phyloP scores from a whole-genome alignment of 495 filamentous ascomycete species.

The Elaphomyces granulatus region DNA sequence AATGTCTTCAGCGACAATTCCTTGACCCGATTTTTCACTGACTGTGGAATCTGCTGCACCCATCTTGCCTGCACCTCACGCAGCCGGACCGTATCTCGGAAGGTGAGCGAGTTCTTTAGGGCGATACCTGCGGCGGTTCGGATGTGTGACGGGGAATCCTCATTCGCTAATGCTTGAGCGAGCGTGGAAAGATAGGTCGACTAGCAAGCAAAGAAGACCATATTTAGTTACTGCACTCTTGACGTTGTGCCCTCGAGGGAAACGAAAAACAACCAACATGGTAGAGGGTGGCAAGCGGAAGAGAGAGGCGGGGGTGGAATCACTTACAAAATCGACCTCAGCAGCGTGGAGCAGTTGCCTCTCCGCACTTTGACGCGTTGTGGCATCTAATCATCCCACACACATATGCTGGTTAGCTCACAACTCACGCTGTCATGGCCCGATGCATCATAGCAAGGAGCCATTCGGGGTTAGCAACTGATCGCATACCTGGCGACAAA shows the following conservation, averaged over 20 bases:
- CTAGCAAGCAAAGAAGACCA: slow-evolving; percentile 38
- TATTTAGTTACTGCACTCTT: too few species aligned
- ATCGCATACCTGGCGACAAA: slow-evolving; percentile 64
- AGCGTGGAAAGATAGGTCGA: slow-evolving; percentile 81
- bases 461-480: slow-evolving; percentile 6
- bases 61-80: slow-evolving; percentile 83
- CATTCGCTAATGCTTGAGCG: slow-evolving; percentile 85
- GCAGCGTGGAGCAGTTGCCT: slow-evolving; percentile 86
- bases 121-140: slow-evolving; percentile 89
- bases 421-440: too few species aligned
- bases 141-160: slow-evolving; percentile 64
- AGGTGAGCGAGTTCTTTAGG: slow-evolving; percentile 90
- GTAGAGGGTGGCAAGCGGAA: too few species aligned
- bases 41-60: slow-evolving; percentile 60
- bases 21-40: slow-evolving; percentile 76
- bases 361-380: slow-evolving; percentile 78
- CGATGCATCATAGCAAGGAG: slow-evolving; percentile 2
- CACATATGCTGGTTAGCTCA: too few species aligned
- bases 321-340: slow-evolving; percentile 88
- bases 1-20: slow-evolving; percentile 76
- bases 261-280: too few species aligned
- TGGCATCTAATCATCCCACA: slow-evolving; percentile 51
- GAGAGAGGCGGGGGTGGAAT: slow-evolving; percentile 5
- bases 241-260: too few species aligned
- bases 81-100: slow-evolving; percentile 75